Base-by-base conservation (phyloP, 306 rosid genomes). In the Malus fusca region DNA sequence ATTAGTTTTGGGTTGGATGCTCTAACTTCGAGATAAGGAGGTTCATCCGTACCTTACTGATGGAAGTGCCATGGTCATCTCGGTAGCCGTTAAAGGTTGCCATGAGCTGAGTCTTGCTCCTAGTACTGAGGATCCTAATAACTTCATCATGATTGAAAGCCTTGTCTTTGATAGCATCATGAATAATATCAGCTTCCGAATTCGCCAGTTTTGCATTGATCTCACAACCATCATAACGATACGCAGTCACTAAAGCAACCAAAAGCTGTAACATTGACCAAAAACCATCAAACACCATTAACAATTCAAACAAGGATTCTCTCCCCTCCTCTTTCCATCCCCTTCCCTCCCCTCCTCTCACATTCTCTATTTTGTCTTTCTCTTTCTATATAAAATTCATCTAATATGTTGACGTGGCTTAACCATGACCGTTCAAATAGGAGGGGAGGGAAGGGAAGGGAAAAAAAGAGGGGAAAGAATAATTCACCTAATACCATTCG, bases 81-180 rank as follows among this genome's bases (percentile, higher is more conserved):
- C 81, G 85, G 83, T 89, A 93, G 30, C 73, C 80, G 75, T 91
- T 93, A 87, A 93, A 91, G 72, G 90, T 87, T 0, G 92, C 94
- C 51, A 87, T 78, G 84, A 91, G 90, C 79, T 91, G 97, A 0
- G 82, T 78, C 82, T 81, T 91, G 87, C 97, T 89, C 77, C 95
- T 89, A 33, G 97, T 91, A 44, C 82, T 89, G 25, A 90, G 74
- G 77, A 89, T 82, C 84, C 95, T 86, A 15, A 89, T 80, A 31
- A 88, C 81, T 80, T 93, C 98, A 59, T 89, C 98, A 71, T 73
- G 73, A 56, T 81, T 77, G 40, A 85, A 82, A 33, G 77, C 79
- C 77, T 87, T 90, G 77, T 84, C 88, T 70, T 92, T 90, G 85
- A 90, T 85, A 64, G 91, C 88, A n/a, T 86, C 82, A 33, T 88